These are phyloP conservation scores for Metarhizium robertsii DNA, from an alignment of 2,329 filamentous ascomycete genomes.

Conservation along the genomic window DNA sequence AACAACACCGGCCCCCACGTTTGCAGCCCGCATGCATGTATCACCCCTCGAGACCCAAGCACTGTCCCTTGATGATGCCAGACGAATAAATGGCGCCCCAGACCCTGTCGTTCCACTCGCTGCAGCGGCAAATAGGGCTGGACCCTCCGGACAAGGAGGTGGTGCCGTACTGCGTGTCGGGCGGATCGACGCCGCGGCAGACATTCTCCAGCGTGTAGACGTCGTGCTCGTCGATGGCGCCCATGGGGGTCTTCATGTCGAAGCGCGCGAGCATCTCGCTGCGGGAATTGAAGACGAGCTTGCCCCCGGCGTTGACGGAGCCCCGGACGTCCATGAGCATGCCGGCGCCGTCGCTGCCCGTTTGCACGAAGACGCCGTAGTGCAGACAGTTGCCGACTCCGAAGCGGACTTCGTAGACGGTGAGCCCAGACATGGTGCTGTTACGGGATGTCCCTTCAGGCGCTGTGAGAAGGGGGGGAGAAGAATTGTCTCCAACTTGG, in stretches of 20 bases:
- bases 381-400: background rate
- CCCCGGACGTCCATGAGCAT: conserved; percentile 5
- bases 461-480: background rate
- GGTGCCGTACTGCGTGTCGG: conserved; percentile 2
- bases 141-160: background rate
- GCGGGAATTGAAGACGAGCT: conserved; percentile 1
- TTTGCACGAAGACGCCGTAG: conserved; percentile 5
- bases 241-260: background rate
- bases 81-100: conserved; percentile 1
- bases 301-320: conserved; percentile 3
- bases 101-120: conserved; percentile 1
- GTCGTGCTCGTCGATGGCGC: background rate
- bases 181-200: conserved; percentile 1
- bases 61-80: conserved; percentile 33
- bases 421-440: background rate
- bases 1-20: no score
- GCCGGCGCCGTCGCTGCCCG: conserved; percentile 3
- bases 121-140: conserved; percentile 4
- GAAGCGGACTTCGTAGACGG: background rate
- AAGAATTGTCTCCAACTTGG: no score
- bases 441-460: background rate
- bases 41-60: conserved; percentile 47
- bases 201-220: conserved; percentile 1
- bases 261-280: conserved; percentile 2
- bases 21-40: no score